Evolutionary conservation across 2,329 filamentous ascomycete species (phyloP), one percentile per base, ranked within the genome.

Genomic region (Trichoderma aggressivum): DNA sequence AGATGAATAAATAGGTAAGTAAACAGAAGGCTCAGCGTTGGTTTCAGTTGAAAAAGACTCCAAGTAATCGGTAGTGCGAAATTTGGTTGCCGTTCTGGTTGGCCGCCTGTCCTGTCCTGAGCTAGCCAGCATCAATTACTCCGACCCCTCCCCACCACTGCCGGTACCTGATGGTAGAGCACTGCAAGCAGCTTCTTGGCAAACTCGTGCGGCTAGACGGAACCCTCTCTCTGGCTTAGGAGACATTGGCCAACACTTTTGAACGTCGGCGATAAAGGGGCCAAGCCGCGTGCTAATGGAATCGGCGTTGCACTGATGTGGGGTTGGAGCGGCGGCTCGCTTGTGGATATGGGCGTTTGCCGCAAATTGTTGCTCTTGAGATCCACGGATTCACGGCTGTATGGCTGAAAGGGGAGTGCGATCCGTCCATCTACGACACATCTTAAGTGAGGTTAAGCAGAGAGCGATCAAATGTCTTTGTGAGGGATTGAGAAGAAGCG

Each of bases 271-370:
- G 36, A 63, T 63, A 36, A 56, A 28, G 16, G 16, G 32, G 32
- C 47, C 21, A 16, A 28, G 21, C 32, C 30, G 53, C 53, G 30
- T 30, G 30, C 32, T 67, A 58, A 43, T 30, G 24, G 34, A 14
- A 24, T 53, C 18, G 64, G 64, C 64, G 64, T 56, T 32, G 34
- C 55, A 39, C 64, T 56, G 64, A 26, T 59, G 64, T 47, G 64
- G 64, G 53, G 34, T 47, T 47, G 21, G 26, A 39, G 61, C 32
- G 64, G 26, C 32, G 34, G n/a, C 34, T 68, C 18, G 6, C 43
- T 50, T 50, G 18, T 50, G 43, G 43, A 30, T 58, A 58, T 50
- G 16, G 21, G 53, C 18, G 32, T 24, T 36, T 59, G 36, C 30
- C 7, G 53, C 26, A n/a, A 26, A 10, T 47, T 50, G 32, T 58